These are phyloP conservation scores for Elsinoe necatrix DNA, from an alignment of 2,329 filamentous ascomycete genomes.

Conservation along the genomic window DNA sequence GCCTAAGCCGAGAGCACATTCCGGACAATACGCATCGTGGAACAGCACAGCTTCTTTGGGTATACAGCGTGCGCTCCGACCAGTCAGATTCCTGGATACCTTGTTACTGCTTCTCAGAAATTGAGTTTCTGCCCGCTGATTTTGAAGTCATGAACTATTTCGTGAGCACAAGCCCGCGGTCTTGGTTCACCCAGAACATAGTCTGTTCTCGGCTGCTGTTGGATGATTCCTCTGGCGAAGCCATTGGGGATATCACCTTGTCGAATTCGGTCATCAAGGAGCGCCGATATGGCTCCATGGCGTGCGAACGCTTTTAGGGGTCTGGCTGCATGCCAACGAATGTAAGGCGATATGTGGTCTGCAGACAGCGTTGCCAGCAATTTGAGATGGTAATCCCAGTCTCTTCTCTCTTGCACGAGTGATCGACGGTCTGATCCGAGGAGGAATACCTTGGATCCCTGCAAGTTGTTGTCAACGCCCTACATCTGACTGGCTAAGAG, in stretches of 20 bases:
- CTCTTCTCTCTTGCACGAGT: background rate
- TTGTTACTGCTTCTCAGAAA: background rate
- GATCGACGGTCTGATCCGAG: background rate
- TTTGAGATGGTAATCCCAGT: background rate
- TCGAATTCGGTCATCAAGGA: background rate
- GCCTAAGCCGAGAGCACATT: background rate
- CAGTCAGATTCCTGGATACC: background rate
- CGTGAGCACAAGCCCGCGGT: background rate
- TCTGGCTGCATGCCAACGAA: background rate
- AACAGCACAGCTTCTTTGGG: background rate
- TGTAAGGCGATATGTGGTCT: background rate
- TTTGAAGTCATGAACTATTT: background rate
- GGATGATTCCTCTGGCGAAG: background rate
- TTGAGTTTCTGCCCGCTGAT: background rate
- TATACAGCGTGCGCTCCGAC: background rate
- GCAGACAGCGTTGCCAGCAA: background rate
- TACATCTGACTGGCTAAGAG: background rate
- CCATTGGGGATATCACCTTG: background rate
- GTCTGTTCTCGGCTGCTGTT: background rate
- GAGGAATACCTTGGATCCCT: background rate
- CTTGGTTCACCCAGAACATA: background rate
- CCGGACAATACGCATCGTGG: background rate
- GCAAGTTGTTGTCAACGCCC: background rate
- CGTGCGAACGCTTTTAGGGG: background rate
- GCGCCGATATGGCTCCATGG: background rate